phyloP scores from a whole-genome alignment of 1,139 yeast species.

The Hansenula lynferdii region DNA sequence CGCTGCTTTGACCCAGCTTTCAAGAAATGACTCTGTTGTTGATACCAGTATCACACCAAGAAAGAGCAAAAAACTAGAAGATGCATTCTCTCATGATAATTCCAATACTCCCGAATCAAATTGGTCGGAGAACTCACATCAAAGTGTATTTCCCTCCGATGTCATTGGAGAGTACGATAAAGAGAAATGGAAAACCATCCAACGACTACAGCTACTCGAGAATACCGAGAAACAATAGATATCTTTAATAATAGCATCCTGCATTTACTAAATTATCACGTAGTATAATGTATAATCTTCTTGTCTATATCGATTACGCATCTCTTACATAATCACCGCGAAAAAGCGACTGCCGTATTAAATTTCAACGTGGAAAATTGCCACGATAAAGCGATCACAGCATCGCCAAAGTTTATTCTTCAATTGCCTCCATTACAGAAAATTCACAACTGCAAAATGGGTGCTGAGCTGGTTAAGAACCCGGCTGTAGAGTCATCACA shows the following conservation, averaged over 20 bases:
- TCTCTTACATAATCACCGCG: too few species aligned
- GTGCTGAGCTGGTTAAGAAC: slow-evolving; percentile 27
- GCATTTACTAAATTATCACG: too few species aligned
- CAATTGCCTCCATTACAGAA: not conserved
- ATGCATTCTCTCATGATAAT: slow-evolving; percentile 1
- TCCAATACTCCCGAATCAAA: slow-evolving; percentile 30
- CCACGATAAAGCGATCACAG: not conserved
- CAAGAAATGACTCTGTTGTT: too few species aligned
- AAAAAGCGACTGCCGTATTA: too few species aligned
- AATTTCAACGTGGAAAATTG: not conserved
- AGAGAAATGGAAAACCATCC: slow-evolving; percentile 58
- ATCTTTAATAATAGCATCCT: too few species aligned
- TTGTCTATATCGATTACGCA: too few species aligned
- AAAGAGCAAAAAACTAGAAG: too few species aligned
- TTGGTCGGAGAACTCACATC: slow-evolving; percentile 35
- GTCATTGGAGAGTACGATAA: slow-evolving; percentile 61
- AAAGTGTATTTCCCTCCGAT: slow-evolving; percentile 51
- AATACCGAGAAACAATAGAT: not conserved
- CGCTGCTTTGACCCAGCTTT: too few species aligned
- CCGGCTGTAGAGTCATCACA: slow-evolving; percentile 35
- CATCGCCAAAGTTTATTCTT: not conserved
- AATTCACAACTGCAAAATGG: slow-evolving; percentile 1
- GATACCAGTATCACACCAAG: too few species aligned
- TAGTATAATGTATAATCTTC: too few species aligned
- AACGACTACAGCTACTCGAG: slow-evolving; percentile 24